Percentiles rank a stretch among this genome's conserved stretches.
Evolutionary conservation across 208 protist species (phyloP).

Genomic region (Vickermania ingenoplastis): DNA sequence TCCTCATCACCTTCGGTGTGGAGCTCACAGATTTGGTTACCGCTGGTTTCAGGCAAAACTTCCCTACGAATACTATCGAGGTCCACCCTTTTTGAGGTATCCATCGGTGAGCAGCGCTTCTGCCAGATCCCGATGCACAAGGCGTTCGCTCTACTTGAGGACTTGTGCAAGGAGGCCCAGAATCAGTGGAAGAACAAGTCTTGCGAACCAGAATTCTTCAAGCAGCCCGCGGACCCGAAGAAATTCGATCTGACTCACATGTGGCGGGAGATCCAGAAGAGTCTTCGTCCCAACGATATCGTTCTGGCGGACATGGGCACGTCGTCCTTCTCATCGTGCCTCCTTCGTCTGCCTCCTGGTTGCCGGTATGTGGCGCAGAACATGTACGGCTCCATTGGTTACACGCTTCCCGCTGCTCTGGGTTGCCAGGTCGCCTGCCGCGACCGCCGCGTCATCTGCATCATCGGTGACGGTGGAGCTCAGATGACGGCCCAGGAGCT

Average conservation of each 20-base stretch:
- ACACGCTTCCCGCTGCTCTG: slow-evolving; percentile 32
- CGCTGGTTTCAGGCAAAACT: slow-evolving; percentile 26
- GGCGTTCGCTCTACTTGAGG: slow-evolving; percentile 23
- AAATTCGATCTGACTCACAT: slow-evolving; percentile 26
- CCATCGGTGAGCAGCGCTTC: slow-evolving; percentile 28
- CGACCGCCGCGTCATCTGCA: slow-evolving; percentile 30
- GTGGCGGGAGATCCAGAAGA: slow-evolving; percentile 35
- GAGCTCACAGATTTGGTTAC: slow-evolving; percentile 31
- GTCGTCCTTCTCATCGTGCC: slow-evolving; percentile 23
- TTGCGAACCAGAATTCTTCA: slow-evolving; percentile 18
- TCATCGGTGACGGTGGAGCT: slow-evolving; percentile 37
- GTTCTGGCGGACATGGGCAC: slow-evolving; percentile 41
- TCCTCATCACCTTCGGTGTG: slow-evolving; percentile 30
- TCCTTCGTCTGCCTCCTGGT: slow-evolving; percentile 24
- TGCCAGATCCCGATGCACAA: slow-evolving; percentile 33
- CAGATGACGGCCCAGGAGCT: slow-evolving; percentile 57
- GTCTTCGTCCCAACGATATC: slow-evolving; percentile 27
- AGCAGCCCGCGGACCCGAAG: slow-evolving; percentile 3
- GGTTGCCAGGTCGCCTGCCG: slow-evolving; percentile 33
- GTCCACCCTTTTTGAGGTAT: slow-evolving; percentile 34
- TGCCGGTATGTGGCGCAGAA: slow-evolving; percentile 17
- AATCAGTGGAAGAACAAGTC: slow-evolving; percentile 27
- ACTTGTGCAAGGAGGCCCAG: slow-evolving; percentile 19
- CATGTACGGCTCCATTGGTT: slow-evolving; percentile 51
- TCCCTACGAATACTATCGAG: slow-evolving; percentile 31